A percentile compares a stretch with the other conserved stretches of the same genome.
phyloP scores from a whole-genome alignment of 768 basidiomycete genomes.

The Aureoboletus auriporus region DNA sequence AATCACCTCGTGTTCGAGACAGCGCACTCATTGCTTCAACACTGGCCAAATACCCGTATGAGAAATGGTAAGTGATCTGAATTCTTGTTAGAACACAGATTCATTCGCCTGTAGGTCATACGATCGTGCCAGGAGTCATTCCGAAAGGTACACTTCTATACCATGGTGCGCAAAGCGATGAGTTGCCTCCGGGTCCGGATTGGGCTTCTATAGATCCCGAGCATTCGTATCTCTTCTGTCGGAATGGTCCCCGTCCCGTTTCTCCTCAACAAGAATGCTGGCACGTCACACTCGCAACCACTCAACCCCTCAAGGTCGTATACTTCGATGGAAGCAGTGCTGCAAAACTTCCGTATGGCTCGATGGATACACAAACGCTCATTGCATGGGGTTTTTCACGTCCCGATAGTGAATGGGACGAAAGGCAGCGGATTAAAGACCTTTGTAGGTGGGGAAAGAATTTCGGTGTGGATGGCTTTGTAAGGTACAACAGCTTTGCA shows the following conservation, averaged over 20 bases:
- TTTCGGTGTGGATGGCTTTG: slow-evolving; percentile 32
- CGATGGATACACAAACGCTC: slow-evolving; percentile 34
- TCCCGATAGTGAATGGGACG: slow-evolving; percentile 19
- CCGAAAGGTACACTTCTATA: no score
- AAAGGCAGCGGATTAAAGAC: slow-evolving; percentile 20
- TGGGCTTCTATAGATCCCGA: no score
- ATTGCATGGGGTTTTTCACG: slow-evolving; percentile 25
- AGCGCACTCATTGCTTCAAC: slow-evolving; percentile 32
- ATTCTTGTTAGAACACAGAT: no score
- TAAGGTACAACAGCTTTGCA: slow-evolving; percentile 15
- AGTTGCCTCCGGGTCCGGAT: no score
- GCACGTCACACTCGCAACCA: slow-evolving; percentile 1
- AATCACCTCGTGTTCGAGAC: slow-evolving; percentile 34
- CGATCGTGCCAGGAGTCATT: no score
- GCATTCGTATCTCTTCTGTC: no score
- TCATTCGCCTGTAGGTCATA: not conserved
- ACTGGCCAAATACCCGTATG: slow-evolving; percentile 37
- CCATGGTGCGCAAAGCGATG: no score
- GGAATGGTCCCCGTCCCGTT: no score
- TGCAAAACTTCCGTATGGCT: slow-evolving; percentile 27
- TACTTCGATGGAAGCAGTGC: slow-evolving; percentile 35
- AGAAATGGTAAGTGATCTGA: slow-evolving; percentile 30
- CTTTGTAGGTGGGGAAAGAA: slow-evolving; percentile 33
- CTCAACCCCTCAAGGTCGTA: slow-evolving; percentile 25
- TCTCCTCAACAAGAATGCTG: no score